Evolutionary conservation across 768 basidiomycete species (phyloP), one percentile per base, ranked within the genome.

Genomic region (Boletus tylopilopsis): DNA sequence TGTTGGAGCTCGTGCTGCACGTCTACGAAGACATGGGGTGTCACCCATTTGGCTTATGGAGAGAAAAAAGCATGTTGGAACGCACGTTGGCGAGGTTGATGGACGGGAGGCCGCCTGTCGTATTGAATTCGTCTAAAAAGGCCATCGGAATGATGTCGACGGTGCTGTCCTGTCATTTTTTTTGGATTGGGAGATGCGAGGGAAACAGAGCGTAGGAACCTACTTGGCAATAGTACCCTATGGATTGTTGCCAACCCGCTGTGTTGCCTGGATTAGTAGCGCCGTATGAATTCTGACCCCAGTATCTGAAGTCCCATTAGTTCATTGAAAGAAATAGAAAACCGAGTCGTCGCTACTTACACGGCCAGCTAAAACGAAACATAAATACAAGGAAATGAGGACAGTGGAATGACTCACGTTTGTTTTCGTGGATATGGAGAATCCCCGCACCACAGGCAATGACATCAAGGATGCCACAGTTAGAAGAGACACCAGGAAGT

Each of bases 121-220:
- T 73, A 62, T 80, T 81, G 68, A 81, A 86, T 35, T 73, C 69
- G 55, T 81, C 68, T 35, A 87, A 45, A 61, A 85, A 86, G 4
- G 84, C 82, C 37, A 87, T 53, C 0, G 84, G 84, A 45, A 86
- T 69, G 13, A 70, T 77, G 54, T 85, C 71, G 36, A 84, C 79
- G 9, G 74, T 68, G 57, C 73, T 64, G 57, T 82, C 82, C 77
- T 82, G 55, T 19, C 21, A 15, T 37, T 33, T 1, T 36, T 5
- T 1, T 42, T 5, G 9, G 24, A 23, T 29, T 18, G 1, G 15
- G 15, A 2, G n/a, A 22, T n/a, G 6, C 6, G 1, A 21, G 15
- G 22, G 16, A 32, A 37, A 35, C 18, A 18, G 1, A 19, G 23
- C 22, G 2, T 12, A 19, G 11, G 19, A 19, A 42, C 61, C 1